phyloP scores from a whole-genome alignment of 352 stramenopile species.

The Pseudoperonospora humuli region DNA sequence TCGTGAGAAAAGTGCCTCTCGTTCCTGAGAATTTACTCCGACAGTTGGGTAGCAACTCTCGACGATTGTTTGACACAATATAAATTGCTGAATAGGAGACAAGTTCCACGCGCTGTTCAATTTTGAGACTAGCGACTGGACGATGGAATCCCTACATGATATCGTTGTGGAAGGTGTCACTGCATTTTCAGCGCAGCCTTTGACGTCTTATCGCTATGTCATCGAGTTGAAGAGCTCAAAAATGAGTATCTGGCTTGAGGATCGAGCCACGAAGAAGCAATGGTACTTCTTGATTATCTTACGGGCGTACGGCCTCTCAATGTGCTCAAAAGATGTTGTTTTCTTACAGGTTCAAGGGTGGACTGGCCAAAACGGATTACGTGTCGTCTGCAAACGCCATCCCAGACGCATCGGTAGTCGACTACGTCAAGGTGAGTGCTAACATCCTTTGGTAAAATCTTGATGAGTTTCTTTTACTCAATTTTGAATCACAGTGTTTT shows the following conservation, averaged over 20 bases:
- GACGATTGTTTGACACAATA: no score
- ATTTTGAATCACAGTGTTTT: conserved; percentile 10
- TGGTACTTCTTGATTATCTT: background rate
- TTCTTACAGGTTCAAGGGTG: conserved; percentile 10
- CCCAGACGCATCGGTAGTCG: background rate
- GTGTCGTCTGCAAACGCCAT: conserved; percentile 11
- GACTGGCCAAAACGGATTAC: conserved; percentile 5
- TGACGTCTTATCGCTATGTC: conserved; percentile 3
- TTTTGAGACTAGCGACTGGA: background rate
- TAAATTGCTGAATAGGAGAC: no score
- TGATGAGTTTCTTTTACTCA: no score
- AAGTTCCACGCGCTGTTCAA: no score
- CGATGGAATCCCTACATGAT: conserved; percentile 2
- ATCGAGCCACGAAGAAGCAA: conserved; percentile 9
- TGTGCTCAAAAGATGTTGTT: background rate
- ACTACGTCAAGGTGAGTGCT: conserved; percentile 16
- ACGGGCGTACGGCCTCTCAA: background rate
- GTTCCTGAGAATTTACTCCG: no score
- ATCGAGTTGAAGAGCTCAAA: conserved; percentile 11
- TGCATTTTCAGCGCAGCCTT: background rate
- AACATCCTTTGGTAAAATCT: no score
- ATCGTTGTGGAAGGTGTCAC: conserved; percentile 7
- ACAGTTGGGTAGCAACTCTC: no score
- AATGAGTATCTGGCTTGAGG: conserved; percentile 15
- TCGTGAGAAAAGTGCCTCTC: no score